A percentile compares a stretch with the other conserved stretches of the same genome.
Conservation (phyloP, 139 green algal species). For the Coelastrella sp. region DNA sequence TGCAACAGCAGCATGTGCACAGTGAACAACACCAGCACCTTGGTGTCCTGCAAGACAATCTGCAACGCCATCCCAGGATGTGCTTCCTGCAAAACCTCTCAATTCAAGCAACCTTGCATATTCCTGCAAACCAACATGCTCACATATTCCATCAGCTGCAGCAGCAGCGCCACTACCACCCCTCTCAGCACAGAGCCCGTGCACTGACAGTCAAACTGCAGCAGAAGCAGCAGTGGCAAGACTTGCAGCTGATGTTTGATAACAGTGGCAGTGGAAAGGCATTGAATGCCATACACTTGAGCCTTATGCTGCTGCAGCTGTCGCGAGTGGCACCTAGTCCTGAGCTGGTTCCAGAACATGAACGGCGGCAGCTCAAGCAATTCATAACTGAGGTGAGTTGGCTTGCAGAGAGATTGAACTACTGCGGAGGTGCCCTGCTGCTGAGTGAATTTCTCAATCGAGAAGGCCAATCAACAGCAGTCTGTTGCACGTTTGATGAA, state of each 20-base stretch:
- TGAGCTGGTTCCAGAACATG: not conserved
- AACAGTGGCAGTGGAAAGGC: not conserved
- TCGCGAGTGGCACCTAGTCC: not conserved
- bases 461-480: too few relatives aligned
- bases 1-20: not conserved
- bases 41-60: not conserved
- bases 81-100: not conserved
- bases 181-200: not conserved
- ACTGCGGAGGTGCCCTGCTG: too few relatives aligned
- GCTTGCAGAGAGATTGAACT: too few relatives aligned
- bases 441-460: too few relatives aligned
- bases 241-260: conserved; percentile 28
- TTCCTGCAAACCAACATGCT: too few relatives aligned
- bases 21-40: not conserved
- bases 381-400: conserved; percentile 16
- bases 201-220: not conserved
- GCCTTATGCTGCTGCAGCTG: conserved; percentile 15
- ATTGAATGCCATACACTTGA: conserved; percentile 5
- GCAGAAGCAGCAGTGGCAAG: conserved; percentile 20
- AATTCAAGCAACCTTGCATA: not conserved
- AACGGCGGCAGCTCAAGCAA: not conserved
- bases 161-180: not conserved
- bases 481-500: too few relatives aligned
- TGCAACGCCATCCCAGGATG: not conserved
- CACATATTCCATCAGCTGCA: not conserved